Evolutionary conservation across 306 rosid species (phyloP).

Genomic region (Cicer yamashitae): DNA sequence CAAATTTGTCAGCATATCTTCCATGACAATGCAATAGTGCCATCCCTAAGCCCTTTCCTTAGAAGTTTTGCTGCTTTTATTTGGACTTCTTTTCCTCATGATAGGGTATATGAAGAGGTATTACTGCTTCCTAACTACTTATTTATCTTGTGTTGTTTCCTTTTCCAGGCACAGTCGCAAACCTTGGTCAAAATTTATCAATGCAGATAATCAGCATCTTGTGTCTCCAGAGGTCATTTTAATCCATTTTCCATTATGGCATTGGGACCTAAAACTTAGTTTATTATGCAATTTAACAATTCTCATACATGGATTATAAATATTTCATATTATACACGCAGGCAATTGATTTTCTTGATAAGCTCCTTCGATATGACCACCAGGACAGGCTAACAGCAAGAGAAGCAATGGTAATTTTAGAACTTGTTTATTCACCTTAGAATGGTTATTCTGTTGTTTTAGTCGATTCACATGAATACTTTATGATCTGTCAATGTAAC

Average conservation of each 20-base stretch:
- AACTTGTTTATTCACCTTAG: constrained; percentile 1
- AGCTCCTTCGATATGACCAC: constrained; percentile 94
- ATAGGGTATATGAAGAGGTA: constrained; percentile 20
- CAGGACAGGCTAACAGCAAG: constrained; percentile 94
- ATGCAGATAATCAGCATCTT: constrained; percentile 92
- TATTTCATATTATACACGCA: constrained; percentile 46
- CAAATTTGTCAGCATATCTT: constrained; percentile 12
- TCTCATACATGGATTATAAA: constrained; percentile 34
- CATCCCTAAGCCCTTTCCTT: constrained; percentile 25
- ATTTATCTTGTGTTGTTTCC: constrained; percentile 33
- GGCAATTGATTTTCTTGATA: constrained; percentile 99
- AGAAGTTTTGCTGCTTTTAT: constrained; percentile 25
- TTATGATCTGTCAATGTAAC: not conserved
- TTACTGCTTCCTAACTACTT: constrained; percentile 2
- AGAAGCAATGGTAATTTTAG: constrained; percentile 87
- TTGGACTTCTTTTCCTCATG: constrained; percentile 20
- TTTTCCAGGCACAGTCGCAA: constrained; percentile 95
- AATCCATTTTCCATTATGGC: constrained; percentile 26
- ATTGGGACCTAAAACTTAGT: not conserved
- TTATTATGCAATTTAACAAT: constrained; percentile 11
- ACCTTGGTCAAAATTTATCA: constrained; percentile 95
- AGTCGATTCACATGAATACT: not conserved
- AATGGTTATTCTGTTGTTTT: not conserved
- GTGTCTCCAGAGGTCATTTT: constrained; percentile 91
- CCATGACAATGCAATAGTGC: constrained; percentile 26